Evolutionary conservation across 495 filamentous ascomycete genomes (phyloP), one percentile per base, ranked within the genome.

Genomic region (Chaetomium fimeti): DNA sequence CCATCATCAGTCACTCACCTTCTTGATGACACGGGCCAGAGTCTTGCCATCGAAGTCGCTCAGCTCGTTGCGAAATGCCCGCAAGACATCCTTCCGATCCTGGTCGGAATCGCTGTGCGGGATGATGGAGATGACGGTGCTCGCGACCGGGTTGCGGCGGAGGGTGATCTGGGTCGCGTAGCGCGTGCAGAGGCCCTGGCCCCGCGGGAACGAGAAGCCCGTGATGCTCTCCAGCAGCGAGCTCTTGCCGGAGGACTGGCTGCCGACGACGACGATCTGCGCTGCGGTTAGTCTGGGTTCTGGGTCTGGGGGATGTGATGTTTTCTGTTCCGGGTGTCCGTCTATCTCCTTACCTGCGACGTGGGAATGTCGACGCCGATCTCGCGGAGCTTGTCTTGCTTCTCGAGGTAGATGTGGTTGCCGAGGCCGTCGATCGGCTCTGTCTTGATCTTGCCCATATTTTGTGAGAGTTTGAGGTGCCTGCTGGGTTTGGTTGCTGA

Each of bases 191-290:
- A 86, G 77, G n/a, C 78, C 78, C 13, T 73, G 73, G 29, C 72
- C 77, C 36, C 77, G 74, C n/a, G 84, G 82, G 57, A 86, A 83
- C 2, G 79, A 75, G 55, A 86, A 74, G 5, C 76, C 77, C 2
- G 82, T 84, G 29, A 86, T 54, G 43, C 78, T 77, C 73, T 85
- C 80, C 2, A 85, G 73, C 6, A 83, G 69, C 0, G 81, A 85
- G 40, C 72, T 78, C 65, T 87, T 87, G 16, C 84, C 83, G 7
- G 78, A 79, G 0, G 79, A 83, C 67, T 84, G 81, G 62, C 79
- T 75, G 18, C 82, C 81, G 7, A 78, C 81, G 25, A 81, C 80
- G 16, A 82, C 77, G n/a, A 74, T 67, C 65, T 70, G 32, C 32
- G 1, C 12, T 12, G 32, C 11, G 36, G 15, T 16, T 24, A 2